Evolutionary conservation across 352 stramenopile genomes (phyloP), one percentile per base, ranked within the genome.

Genomic region (Phytophthora hibernalis): DNA sequence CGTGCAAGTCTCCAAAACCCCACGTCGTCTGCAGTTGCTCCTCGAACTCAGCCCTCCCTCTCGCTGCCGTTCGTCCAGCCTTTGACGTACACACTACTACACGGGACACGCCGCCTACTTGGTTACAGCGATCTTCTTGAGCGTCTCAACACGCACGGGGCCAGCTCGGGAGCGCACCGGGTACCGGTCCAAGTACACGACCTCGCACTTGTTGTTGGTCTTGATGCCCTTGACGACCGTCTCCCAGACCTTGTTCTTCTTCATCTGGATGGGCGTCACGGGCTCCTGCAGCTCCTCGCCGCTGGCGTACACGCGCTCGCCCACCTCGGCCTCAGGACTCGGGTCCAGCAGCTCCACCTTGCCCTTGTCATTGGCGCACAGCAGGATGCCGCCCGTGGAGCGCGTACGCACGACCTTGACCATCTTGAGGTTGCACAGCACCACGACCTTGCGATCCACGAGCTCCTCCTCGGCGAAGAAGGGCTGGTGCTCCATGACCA

Each of bases 221-320:
- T 83, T 89, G 62, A 92, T 87, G 44, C 81, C 77, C 71, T 92
- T 92, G 71, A 73, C 74, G 18, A 92, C 45, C 50, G 80, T 77
- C 40, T 92, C 84, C 84, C 84, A 92, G 44, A 91, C 82, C 74
- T 92, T 92, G 77, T 91, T 90, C 77, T 92, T 92, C 79, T 92
- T 92, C 80, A 92, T 89, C 73, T 90, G 82, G 51, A 92, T 91
- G 47, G 84, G 70, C 9, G 84, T 92, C 43, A 92, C 82, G 16
- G 84, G 84, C 48, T 92, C 82, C 44, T 79, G 69, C 26, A 88
- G 35, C 62, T 92, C 84, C 61, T 92, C 84, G 52, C 84, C 84
- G 35, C 77, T 85, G 5, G 84, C 84, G 74, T 90, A 90, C 49
- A 92, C 76, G 58, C 82, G 80, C 64, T 92, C 84, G 52, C 84